A percentile compares a stretch with the other conserved stretches of the same genome.
Conservation (phyloP, 1,284 basidiomycete species). For the Neolentinus lepideus region DNA sequence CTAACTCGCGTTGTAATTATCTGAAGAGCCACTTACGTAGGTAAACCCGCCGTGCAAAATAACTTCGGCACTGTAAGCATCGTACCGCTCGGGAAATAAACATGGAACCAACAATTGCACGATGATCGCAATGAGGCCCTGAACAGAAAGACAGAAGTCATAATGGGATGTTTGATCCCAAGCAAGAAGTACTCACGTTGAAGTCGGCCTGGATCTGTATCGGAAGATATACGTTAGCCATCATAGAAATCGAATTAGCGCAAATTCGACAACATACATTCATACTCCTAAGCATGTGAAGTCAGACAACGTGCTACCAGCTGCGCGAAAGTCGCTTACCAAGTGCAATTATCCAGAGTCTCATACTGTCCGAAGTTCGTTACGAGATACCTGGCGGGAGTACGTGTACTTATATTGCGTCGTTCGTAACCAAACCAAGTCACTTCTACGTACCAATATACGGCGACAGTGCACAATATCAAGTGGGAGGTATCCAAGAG, state of each 20-base stretch:
- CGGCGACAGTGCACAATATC: neutral
- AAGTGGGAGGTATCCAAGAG: neutral
- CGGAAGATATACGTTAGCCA: neutral
- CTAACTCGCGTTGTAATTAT: neutral
- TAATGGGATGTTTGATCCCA: neutral
- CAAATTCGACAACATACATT: neutral
- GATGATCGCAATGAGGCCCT: constrained; percentile 12
- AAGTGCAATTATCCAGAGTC: neutral
- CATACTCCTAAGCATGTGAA: neutral
- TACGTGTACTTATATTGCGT: too few species aligned
- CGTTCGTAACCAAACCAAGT: too few species aligned
- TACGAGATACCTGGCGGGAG: neutral
- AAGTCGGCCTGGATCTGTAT: neutral
- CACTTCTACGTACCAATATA: neutral
- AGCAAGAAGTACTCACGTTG: neutral
- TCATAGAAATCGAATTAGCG: too few species aligned
- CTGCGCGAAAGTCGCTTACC: neutral
- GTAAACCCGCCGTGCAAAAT: constrained; percentile 13
- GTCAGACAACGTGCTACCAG: neutral
- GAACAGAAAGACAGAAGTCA: neutral
- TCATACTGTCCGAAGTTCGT: neutral
- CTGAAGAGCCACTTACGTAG: constrained; percentile 6
- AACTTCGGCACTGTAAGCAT: constrained; percentile 8
- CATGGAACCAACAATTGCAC: constrained; percentile 11
- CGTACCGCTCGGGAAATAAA: neutral